These are phyloP conservation scores for Cladophialophora chaetospira DNA, from an alignment of 2,329 filamentous ascomycete species.

Conservation along the genomic window DNA sequence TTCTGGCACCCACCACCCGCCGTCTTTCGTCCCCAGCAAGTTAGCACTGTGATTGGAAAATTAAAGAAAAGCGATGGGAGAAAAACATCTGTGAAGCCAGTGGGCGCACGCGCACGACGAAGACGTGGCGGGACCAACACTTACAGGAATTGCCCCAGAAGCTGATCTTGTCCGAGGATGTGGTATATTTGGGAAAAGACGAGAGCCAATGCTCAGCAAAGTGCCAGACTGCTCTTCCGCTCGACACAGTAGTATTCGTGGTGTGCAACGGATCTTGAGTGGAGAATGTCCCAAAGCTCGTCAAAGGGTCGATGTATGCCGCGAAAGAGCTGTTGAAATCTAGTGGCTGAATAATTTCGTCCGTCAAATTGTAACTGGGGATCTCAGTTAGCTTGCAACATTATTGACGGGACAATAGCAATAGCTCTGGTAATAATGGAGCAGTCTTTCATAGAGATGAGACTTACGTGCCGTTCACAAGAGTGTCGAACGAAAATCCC, in stretches of 20 bases:
- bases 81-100: too few species aligned
- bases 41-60: too few species aligned
- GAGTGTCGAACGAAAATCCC: conserved; percentile 58
- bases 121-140: too few species aligned
- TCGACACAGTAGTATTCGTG: conserved; percentile 43
- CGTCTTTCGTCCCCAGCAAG: too few species aligned
- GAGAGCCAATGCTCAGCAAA: conserved; percentile 60
- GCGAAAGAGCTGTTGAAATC: conserved; percentile 27
- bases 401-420: too few species aligned
- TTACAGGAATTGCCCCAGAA: conserved; percentile 45
- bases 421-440: too few species aligned
- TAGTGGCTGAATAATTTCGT: conserved; percentile 9
- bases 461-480: conserved; percentile 46
- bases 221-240: conserved; percentile 55
- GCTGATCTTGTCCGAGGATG: conserved; percentile 46
- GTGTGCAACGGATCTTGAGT: conserved; percentile 45
- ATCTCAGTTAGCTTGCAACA: too few species aligned
- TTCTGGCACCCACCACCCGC: conserved; percentile 47
- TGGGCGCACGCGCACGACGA: too few species aligned
- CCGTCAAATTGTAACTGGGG: conserved; percentile 26
- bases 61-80: too few species aligned
- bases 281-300: conserved; percentile 49
- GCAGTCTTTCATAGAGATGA: too few species aligned
- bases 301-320: background rate
- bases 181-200: conserved; percentile 63